Evolutionary conservation across 1,139 yeast genomes (phyloP).

Genomic region (Hanseniaspora sp.): DNA sequence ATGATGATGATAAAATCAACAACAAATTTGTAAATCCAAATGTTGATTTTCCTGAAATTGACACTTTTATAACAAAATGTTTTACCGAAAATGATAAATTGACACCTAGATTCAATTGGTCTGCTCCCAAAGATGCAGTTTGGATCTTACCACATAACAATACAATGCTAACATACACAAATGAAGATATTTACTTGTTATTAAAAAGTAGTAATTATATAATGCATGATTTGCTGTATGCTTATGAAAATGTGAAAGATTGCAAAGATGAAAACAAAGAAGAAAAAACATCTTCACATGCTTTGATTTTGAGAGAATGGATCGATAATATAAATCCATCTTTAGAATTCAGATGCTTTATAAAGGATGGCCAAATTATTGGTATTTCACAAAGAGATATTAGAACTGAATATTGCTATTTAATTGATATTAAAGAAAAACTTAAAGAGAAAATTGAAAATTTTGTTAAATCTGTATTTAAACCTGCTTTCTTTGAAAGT

Average conservation of each 20-base stretch:
- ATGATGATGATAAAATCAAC: conserved; percentile 21
- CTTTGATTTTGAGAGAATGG: conserved; percentile 75
- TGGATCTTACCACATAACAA: conserved; percentile 75
- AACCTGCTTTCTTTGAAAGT: conserved; percentile 42
- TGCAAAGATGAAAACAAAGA: conserved; percentile 22
- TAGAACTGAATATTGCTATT: conserved; percentile 58
- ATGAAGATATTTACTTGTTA: conserved; percentile 65
- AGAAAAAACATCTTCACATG: conserved; percentile 31
- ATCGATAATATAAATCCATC: conserved; percentile 65
- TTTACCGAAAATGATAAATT: conserved; percentile 34
- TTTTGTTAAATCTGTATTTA: conserved; percentile 44
- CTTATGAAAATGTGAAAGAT: conserved; percentile 40
- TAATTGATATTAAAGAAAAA: conserved; percentile 39
- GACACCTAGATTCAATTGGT: conserved; percentile 89
- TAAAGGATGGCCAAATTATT: conserved; percentile 44
- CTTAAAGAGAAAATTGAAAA: conserved; percentile 41
- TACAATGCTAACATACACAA: conserved; percentile 55
- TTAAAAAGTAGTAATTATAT: conserved; percentile 81
- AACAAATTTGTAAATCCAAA: conserved; percentile 35
- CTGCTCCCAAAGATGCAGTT: conserved; percentile 86
- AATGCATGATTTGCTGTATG: conserved; percentile 67
- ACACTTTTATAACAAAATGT: conserved; percentile 37
- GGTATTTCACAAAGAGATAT: conserved; percentile 80
- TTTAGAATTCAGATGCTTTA: conserved; percentile 77
- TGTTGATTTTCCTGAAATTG: conserved; percentile 46